phyloP scores from a whole-genome alignment of 2,329 filamentous ascomycete species.

The Arachnopeziza araneosa region DNA sequence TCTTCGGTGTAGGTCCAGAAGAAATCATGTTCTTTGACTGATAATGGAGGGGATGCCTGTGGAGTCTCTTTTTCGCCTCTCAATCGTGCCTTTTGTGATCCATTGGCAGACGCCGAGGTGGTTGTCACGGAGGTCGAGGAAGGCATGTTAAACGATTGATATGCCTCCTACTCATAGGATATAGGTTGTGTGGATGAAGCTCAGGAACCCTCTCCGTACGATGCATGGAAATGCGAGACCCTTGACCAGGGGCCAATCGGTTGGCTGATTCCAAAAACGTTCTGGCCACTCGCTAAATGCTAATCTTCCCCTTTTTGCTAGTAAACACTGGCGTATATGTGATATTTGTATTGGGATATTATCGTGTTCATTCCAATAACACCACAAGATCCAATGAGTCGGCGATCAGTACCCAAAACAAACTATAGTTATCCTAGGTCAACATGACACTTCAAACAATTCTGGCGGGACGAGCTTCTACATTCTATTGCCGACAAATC shows the following conservation, averaged over 20 bases:
- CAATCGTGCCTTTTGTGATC: neutral
- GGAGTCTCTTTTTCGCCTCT: neutral
- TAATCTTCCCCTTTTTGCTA: neutral
- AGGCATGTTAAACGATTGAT: neutral
- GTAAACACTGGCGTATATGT: no score
- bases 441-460: no score
- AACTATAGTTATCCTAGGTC: no score
- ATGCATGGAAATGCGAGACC: neutral
- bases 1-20: slow-evolving; percentile 99
- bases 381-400: no score
- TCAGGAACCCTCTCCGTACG: neutral
- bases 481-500: no score
- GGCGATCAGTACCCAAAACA: no score
- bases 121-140: neutral
- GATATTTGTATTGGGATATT: no score
- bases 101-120: neutral
- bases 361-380: no score
- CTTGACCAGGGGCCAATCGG: neutral
- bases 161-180: neutral
- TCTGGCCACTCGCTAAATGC: neutral
- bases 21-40: slow-evolving; percentile 47
- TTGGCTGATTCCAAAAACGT: neutral
- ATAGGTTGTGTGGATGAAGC: neutral
- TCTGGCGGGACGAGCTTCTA: no score
- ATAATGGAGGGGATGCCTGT: neutral